Conservation (phyloP, 2,329 filamentous ascomycete species). For the Fusarium xyrophilum region DNA sequence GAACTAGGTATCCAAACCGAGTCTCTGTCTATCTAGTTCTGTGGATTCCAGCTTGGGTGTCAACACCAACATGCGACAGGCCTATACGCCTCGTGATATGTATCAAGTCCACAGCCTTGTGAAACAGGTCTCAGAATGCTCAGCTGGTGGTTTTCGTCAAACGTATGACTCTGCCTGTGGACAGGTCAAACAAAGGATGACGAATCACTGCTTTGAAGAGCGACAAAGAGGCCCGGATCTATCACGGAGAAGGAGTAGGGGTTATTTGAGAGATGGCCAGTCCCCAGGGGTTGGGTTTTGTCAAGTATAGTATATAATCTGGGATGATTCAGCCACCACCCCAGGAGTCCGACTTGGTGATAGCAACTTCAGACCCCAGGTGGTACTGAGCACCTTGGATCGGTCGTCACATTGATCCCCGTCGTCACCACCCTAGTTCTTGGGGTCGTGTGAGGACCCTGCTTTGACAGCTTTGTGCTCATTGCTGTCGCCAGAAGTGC, state of each 20-base stretch:
- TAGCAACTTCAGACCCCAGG: background rate
- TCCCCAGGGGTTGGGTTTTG: background rate
- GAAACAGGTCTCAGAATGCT: background rate
- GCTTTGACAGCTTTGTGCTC: background rate
- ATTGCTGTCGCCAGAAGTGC: background rate
- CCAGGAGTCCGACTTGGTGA: background rate
- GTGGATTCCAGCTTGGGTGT: background rate
- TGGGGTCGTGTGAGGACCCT: background rate
- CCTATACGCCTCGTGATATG: too few species aligned
- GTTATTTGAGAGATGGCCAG: background rate
- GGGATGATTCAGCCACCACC: background rate
- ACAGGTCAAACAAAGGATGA: background rate
- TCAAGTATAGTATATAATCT: background rate
- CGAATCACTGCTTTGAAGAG: background rate
- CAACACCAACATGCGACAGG: background rate
- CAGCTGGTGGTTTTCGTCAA: background rate
- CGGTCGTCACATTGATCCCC: background rate
- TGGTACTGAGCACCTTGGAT: background rate
- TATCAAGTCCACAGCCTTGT: background rate
- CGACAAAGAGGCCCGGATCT: background rate
- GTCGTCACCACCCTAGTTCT: background rate
- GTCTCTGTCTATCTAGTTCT: background rate
- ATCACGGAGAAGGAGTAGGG: background rate
- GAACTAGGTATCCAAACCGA: conserved; percentile 25
- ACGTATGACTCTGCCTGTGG: background rate